Percentiles rank a stretch among this genome's conserved stretches.
These are phyloP conservation scores for Fusarium sp. DNA, from an alignment of 2,329 filamentous ascomycete genomes.

Conservation along the genomic window DNA sequence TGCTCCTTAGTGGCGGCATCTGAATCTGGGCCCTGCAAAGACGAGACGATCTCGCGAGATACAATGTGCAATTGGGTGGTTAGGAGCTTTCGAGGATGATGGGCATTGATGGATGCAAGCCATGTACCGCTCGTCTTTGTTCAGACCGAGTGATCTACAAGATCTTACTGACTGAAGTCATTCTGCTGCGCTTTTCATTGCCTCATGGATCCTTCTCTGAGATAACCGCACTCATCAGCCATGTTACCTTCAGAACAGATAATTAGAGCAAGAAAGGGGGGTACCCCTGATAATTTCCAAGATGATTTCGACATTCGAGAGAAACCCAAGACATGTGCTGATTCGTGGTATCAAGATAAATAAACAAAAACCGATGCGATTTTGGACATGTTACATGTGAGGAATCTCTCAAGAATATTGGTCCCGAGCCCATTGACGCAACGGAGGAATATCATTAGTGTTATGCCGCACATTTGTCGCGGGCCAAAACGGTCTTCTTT, in stretches of 20 bases:
- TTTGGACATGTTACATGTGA: too few species aligned
- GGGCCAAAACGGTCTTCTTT: too few species aligned
- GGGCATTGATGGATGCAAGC: background rate
- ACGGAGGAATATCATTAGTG: too few species aligned
- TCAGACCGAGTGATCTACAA: background rate
- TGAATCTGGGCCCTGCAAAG: background rate
- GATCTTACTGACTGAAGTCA: background rate
- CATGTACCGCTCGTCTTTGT: background rate
- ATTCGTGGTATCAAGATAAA: too few species aligned
- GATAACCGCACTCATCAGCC: background rate
- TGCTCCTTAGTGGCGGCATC: background rate
- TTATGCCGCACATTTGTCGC: too few species aligned
- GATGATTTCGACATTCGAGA: too few species aligned
- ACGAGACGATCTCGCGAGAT: background rate
- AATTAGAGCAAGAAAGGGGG: too few species aligned
- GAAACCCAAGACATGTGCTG: too few species aligned
- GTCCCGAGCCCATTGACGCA: too few species aligned
- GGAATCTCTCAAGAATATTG: too few species aligned
- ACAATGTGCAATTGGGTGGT: background rate
- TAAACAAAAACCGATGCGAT: too few species aligned
- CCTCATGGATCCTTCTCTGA: background rate
- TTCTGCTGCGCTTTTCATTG: background rate
- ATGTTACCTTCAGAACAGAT: background rate
- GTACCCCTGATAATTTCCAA: too few species aligned
- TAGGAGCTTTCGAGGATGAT: background rate